Conservation (phyloP, 306 rosid species). For the Argentina anserina region DNA sequence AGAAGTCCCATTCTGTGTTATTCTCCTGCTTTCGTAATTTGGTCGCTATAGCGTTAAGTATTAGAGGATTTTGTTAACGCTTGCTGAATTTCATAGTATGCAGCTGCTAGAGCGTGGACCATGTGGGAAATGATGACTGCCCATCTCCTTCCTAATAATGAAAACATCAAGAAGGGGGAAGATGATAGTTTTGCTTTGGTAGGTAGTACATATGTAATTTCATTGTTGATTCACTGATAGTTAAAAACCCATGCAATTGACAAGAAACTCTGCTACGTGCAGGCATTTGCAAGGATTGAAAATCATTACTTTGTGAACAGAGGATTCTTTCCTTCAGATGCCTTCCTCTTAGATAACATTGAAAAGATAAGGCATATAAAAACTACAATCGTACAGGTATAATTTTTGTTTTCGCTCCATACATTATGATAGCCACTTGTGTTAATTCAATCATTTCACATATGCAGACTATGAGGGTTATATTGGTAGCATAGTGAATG, state of each 20-base stretch:
- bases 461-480: not conserved
- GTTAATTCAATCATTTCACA: not conserved
- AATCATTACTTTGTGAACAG: slow-evolving; percentile 80
- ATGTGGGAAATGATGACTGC: slow-evolving; percentile 99
- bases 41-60: slow-evolving; percentile 11
- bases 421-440: not conserved
- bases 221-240: not conserved
- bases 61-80: slow-evolving; percentile 15
- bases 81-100: slow-evolving; percentile 52
- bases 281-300: slow-evolving; percentile 99
- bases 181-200: slow-evolving; percentile 85
- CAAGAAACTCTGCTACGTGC: slow-evolving; percentile 20
- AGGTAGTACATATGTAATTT: slow-evolving; percentile 13
- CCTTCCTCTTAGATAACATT: slow-evolving; percentile 67
- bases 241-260: slow-evolving; percentile 8
- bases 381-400: slow-evolving; percentile 79
- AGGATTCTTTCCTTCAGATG: slow-evolving; percentile 86
- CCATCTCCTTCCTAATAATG: slow-evolving; percentile 83
- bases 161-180: slow-evolving; percentile 69
- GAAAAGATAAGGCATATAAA: slow-evolving; percentile 84
- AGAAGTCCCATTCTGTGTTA: not conserved
- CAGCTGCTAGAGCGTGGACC: slow-evolving; percentile 99
- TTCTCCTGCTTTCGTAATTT: too few species aligned
- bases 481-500: slow-evolving; percentile 1
- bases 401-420: slow-evolving; percentile 4